phyloP scores from a whole-genome alignment of 441 rosid species.

The Pelargonium australe region DNA sequence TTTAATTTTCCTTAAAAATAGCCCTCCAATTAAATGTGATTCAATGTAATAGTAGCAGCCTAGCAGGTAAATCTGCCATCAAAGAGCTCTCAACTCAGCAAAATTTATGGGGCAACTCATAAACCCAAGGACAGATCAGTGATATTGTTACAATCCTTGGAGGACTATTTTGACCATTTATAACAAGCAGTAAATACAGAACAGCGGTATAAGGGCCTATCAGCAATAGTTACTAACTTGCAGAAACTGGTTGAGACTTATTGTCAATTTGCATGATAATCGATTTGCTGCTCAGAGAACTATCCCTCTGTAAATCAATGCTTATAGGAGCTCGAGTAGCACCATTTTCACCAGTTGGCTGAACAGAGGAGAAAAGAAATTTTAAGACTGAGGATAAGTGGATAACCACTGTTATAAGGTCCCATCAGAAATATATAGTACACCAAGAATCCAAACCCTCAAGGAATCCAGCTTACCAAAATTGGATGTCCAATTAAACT shows the following conservation, averaged over 20 bases:
- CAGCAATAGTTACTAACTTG: constrained; percentile 43
- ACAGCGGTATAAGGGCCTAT: constrained; percentile 6
- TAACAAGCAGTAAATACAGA: constrained; percentile 5
- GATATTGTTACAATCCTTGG: background rate
- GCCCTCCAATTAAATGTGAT: background rate
- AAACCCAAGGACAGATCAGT: background rate
- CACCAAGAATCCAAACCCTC: background rate
- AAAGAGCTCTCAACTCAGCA: background rate
- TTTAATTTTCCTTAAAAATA: background rate
- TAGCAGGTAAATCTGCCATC: background rate
- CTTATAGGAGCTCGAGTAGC: constrained; percentile 91
- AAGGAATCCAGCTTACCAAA: constrained; percentile 47
- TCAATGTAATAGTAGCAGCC: background rate
- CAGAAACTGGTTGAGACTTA: constrained; percentile 80
- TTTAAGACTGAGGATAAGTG: background rate
- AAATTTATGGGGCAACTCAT: background rate
- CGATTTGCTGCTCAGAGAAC: constrained; percentile 63
- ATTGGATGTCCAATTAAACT: constrained; percentile 92
- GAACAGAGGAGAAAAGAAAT: constrained; percentile 15
- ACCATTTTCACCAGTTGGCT: constrained; percentile 54
- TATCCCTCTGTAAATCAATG: constrained; percentile 60
- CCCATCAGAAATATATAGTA: background rate
- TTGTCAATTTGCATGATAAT: constrained; percentile 71
- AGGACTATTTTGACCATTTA: background rate
- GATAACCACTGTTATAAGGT: background rate